Evolutionary conservation across 164 flowering plant genomes (phyloP).

Genomic region (Sextonia rubra): DNA sequence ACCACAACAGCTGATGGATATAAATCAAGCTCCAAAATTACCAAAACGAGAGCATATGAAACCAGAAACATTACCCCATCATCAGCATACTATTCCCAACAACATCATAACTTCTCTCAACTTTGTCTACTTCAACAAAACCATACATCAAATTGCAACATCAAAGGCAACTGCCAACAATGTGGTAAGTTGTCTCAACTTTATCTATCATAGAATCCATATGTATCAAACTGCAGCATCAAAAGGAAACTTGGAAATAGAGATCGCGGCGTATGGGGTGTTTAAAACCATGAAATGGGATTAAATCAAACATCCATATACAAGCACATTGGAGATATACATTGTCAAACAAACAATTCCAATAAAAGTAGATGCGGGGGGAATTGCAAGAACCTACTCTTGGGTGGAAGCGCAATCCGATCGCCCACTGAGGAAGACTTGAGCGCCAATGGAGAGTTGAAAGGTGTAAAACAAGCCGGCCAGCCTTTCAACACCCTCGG

Average conservation of each 20-base stretch:
- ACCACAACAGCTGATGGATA: neutral
- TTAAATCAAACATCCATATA: neutral
- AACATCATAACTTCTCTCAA: neutral
- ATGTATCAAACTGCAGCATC: neutral
- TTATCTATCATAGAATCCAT: neutral
- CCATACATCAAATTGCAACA: neutral
- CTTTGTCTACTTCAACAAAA: neutral
- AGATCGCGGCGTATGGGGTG: neutral
- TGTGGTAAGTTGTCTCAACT: neutral
- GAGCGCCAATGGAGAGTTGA: constrained; percentile 13
- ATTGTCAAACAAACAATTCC: neutral
- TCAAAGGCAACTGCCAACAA: neutral
- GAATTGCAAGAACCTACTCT: constrained; percentile 9
- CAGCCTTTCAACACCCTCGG: constrained; percentile 80
- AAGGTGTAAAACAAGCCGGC: constrained; percentile 65
- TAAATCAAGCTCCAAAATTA: neutral
- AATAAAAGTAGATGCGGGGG: too few relatives aligned
- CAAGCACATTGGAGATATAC: neutral
- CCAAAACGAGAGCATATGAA: neutral
- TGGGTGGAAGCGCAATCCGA: constrained; percentile 23
- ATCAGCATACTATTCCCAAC: neutral
- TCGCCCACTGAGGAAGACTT: constrained; percentile 13
- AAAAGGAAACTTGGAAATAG: neutral
- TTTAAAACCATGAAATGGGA: neutral
- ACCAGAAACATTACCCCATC: neutral